Base-by-base conservation (phyloP, 2,329 filamentous ascomycete genomes). In the Fusarium sp. region DNA sequence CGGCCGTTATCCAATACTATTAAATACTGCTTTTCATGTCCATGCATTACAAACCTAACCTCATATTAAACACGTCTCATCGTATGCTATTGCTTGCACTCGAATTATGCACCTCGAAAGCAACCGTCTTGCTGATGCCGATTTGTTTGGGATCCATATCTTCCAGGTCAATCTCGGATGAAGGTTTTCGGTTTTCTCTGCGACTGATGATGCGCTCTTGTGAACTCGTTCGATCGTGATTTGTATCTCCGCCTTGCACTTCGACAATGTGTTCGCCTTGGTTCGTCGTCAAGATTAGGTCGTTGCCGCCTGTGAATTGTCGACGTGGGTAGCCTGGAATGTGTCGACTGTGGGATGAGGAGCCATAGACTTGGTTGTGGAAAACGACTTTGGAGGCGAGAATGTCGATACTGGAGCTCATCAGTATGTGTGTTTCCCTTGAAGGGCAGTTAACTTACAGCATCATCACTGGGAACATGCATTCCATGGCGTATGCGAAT, bases 401-500 rank as follows among this genome's bases (percentile, higher is more conserved):
- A 6, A 82, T 79, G 22, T 82, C 81, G 46, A 82, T 81, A 17
- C 81, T 79, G 1, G 11, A 3, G 22, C 10, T 27, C 20, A 8
- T 75, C 3, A 74, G 51, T 4, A 3, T 17, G 20, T 0, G 6
- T 3, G 2, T 2, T 5, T n/a, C 35, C 20, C 1, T 4, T 14
- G 10, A 5, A 6, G 53, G 11, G 3, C 17, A 14, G 1, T 16
- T 2, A 10, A 78, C 82, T 64, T 67, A 84, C 83, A 81, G 80
- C 78, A 85, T 80, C 59, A 85, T 79, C 0, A 84, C 77, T 0
- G 84, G 84, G 44, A 85, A 85, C 10, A 84, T 67, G 63, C 84
- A 85, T 59, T 85, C 83, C 49, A 85, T 66, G 1, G 82, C 81
- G 53, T 85, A 85, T 1, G 81, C 81, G 51, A 85, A 85, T 1